A percentile compares a stretch with the other conserved stretches of the same genome.
phyloP scores from a whole-genome alignment of 306 rosid genomes.

The Quercus engelmannii region DNA sequence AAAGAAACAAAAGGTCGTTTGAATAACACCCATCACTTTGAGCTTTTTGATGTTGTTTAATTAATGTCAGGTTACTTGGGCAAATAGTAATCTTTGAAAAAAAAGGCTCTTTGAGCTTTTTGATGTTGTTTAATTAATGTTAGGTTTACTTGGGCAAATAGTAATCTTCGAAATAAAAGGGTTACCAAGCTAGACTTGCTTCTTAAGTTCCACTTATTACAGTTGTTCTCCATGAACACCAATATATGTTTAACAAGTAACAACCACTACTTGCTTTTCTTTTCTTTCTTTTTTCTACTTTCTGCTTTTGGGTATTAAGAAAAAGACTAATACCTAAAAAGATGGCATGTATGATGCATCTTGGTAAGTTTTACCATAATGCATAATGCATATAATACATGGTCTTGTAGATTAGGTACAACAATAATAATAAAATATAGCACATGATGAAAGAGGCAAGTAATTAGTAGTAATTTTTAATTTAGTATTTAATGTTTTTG shows the following conservation, averaged over 20 bases:
- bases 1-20: too few relatives aligned
- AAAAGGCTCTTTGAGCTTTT: not conserved
- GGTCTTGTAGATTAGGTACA: slow-evolving; percentile 9
- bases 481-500: not conserved
- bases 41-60: too few relatives aligned
- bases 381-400: not conserved
- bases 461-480: slow-evolving; percentile 2
- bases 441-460: slow-evolving; percentile 12
- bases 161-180: not conserved
- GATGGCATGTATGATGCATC: slow-evolving; percentile 27
- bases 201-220: slow-evolving; percentile 27
- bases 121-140: not conserved
- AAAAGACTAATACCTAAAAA: slow-evolving; percentile 40
- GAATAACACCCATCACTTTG: too few relatives aligned
- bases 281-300: slow-evolving; percentile 13
- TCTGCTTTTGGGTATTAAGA: slow-evolving; percentile 18
- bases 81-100: not conserved
- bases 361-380: not conserved
- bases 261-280: not conserved
- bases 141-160: not conserved
- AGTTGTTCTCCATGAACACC: slow-evolving; percentile 50
- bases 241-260: slow-evolving; percentile 29
- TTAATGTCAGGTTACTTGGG: not conserved
- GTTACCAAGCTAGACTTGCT: not conserved
- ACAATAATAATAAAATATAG: slow-evolving; percentile 2